These are phyloP conservation scores for Juglanconis oblonga DNA, from an alignment of 2,329 filamentous ascomycete genomes.

Conservation along the genomic window DNA sequence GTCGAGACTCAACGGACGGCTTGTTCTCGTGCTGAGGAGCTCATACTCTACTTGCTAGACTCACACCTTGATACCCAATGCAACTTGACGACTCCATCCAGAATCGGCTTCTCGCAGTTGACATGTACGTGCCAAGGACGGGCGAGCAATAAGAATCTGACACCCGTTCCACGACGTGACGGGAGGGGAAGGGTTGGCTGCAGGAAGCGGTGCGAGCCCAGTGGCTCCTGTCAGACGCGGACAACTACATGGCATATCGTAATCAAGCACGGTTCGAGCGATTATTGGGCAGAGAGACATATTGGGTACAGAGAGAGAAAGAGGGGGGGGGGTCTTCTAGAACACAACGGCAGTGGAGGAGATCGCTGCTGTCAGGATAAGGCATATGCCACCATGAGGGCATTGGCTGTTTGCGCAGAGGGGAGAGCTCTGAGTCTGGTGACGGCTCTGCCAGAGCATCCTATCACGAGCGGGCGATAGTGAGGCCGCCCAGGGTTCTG, in stretches of 20 bases:
- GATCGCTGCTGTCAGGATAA: background rate
- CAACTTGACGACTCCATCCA: background rate
- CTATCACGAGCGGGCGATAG: too few species aligned
- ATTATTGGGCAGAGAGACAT: background rate
- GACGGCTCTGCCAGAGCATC: too few species aligned
- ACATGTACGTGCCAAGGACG: background rate
- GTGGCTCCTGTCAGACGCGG: slow-evolving; percentile 1
- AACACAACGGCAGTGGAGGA: background rate
- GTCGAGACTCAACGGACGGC: background rate
- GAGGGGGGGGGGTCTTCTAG: background rate
- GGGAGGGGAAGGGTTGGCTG: background rate
- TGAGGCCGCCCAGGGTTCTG: too few species aligned
- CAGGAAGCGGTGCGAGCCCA: background rate
- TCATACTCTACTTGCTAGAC: background rate
- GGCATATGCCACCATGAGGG: too few species aligned
- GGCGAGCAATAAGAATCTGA: background rate
- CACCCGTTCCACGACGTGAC: slow-evolving; percentile 1
- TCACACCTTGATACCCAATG: background rate
- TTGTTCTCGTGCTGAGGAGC: background rate
- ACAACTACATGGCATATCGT: background rate
- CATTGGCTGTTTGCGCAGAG: too few species aligned
- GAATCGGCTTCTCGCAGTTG: background rate
- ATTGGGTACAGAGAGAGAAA: background rate
- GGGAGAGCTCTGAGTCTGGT: too few species aligned
- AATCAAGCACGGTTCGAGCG: background rate